Evolutionary conservation across 768 basidiomycete species (phyloP), one percentile per base, ranked within the genome.

Genomic region (Lenzites betulinus): DNA sequence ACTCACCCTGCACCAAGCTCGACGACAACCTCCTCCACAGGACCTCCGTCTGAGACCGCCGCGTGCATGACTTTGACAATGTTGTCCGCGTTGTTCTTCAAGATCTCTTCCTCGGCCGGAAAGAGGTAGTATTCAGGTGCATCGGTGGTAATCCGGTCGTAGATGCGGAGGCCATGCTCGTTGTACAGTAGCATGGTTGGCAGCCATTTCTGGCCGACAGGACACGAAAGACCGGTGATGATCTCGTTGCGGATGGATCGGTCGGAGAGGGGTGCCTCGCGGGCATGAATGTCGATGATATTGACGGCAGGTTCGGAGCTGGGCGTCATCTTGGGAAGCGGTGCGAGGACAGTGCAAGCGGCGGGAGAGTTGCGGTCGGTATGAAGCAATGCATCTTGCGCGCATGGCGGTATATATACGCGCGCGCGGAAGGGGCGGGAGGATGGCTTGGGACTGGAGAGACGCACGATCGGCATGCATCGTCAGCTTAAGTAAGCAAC

Each of bases 1-100:
- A 83, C 92, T 81, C 73, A 95, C 93, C 95, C 95, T 9, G 95
- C 92, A 44, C 96, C 95, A n/a, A 98, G 81, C 70, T 98, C 95
- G 42, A 98, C 79, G 7, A 97, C 79, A 52, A 87, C 80, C 54
- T 85, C 82, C 42, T 81, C 83, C 2, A 69, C 70, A 16, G 42
- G 53, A 20, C 60, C 64, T 22, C 71, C 72, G 28, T 72, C 69
- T 13, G 76, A 68, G 3, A 41, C 42, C 3, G 42, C 57, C 47
- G 75, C 73, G 71, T 91, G 84, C 89, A 94, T 93, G 53, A 78
- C 74, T 30, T 75, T 76, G 18, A 89, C 89, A 52, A 99, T 95
- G 35, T 93, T 88, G 46, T 82, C 76, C 2, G 86, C 87, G 62
- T 90, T 80, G 25, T 71, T 77, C 74, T 85, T 87, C 63, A 98